These are phyloP conservation scores for Dillenia suffruticosa DNA, from an alignment of 164 flowering plant species.

Conservation along the genomic window DNA sequence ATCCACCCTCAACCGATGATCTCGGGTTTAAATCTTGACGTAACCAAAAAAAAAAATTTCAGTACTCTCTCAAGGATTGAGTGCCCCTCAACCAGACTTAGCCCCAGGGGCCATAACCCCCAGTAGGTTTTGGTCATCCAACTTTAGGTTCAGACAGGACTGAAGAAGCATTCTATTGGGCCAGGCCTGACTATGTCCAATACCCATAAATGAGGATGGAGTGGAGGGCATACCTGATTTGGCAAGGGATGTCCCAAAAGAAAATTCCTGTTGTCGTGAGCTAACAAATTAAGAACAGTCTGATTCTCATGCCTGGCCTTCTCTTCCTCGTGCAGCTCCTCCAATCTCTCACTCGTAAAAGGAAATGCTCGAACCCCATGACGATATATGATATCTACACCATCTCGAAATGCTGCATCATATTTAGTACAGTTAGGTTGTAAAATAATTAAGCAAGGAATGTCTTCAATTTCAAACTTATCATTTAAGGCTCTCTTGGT, in stretches of 20 bases:
- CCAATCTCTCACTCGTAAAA: conserved; percentile 44
- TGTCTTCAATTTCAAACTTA: conserved; percentile 45
- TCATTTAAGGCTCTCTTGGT: conserved; percentile 38
- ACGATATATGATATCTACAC: conserved; percentile 52
- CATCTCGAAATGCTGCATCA: conserved; percentile 29
- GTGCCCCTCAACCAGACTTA: too few relatives aligned
- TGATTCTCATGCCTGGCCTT: conserved; percentile 51
- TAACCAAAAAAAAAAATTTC: too few relatives aligned
- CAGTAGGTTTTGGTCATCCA: too few relatives aligned
- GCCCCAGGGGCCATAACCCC: too few relatives aligned
- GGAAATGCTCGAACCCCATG: conserved; percentile 57
- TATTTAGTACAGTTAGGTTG: conserved; percentile 34
- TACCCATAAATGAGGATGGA: too few relatives aligned
- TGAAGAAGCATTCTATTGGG: too few relatives aligned
- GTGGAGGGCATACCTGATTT: conserved; percentile 29
- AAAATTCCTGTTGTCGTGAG: conserved; percentile 38
- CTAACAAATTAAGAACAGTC: conserved; percentile 36
- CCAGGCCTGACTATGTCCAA: too few relatives aligned
- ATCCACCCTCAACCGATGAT: too few relatives aligned
- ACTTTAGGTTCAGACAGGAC: too few relatives aligned
- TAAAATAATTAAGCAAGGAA: conserved; percentile 54
- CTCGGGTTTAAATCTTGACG: too few relatives aligned
- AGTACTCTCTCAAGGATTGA: too few relatives aligned
- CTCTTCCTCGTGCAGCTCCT: conserved; percentile 41
- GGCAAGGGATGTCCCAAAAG: conserved; percentile 34